These are phyloP conservation scores for Graphium sp. DNA, from an alignment of 2,329 filamentous ascomycete genomes.

Conservation along the genomic window DNA sequence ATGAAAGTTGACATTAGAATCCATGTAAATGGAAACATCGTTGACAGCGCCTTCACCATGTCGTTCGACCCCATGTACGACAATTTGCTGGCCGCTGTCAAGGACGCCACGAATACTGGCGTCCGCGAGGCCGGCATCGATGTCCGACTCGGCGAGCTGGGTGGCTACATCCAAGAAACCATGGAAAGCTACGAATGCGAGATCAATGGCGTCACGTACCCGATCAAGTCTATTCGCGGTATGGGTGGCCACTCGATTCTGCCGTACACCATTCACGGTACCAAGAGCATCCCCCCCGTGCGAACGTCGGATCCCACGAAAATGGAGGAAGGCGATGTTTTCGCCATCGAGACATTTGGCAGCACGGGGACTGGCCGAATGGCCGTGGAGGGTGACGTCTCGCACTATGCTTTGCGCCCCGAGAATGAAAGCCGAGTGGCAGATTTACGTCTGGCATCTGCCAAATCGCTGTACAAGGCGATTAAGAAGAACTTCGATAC, in stretches of 20 bases:
- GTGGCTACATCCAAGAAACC: conserved; percentile 53
- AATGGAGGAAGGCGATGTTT: conserved; percentile 74
- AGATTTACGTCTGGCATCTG: conserved; percentile 50
- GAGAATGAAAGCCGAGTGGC: conserved; percentile 47
- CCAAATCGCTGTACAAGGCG: conserved; percentile 60
- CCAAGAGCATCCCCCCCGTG: conserved; percentile 66
- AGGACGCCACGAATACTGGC: conserved; percentile 70
- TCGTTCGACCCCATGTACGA: conserved; percentile 62
- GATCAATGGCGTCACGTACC: conserved; percentile 48
- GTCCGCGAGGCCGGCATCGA: conserved; percentile 69
- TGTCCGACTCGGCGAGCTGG: conserved; percentile 57
- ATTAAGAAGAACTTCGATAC: conserved; percentile 89
- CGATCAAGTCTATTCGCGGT: conserved; percentile 56
- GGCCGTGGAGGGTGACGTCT: conserved; percentile 61
- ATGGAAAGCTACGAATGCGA: conserved; percentile 68
- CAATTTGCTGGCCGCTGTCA: conserved; percentile 55
- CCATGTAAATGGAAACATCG: conserved; percentile 64
- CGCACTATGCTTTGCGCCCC: conserved; percentile 57
- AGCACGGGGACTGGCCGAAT: conserved; percentile 63
- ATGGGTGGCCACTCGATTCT: conserved; percentile 63
- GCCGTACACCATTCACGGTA: conserved; percentile 62
- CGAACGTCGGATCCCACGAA: conserved; percentile 62
- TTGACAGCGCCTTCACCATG: conserved; percentile 69
- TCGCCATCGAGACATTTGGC: conserved; percentile 72
- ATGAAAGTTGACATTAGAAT: conserved; percentile 75